phyloP scores from a whole-genome alignment of 768 basidiomycete species.

The Panellus pusillus region DNA sequence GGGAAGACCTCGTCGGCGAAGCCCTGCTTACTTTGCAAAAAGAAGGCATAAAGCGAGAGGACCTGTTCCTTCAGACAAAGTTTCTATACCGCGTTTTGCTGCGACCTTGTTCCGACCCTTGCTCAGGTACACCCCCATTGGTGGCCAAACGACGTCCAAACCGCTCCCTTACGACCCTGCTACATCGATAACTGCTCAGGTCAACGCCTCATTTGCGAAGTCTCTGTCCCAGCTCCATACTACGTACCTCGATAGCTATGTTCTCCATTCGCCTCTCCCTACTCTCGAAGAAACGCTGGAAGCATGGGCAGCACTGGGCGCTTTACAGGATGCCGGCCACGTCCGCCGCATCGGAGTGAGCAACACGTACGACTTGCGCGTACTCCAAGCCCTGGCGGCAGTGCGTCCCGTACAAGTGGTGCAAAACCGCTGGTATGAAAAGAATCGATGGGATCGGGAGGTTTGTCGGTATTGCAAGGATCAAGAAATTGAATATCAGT shows the following conservation, averaged over 20 bases:
- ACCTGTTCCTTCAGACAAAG: slow-evolving; percentile 83
- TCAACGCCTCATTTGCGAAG: slow-evolving; percentile 56
- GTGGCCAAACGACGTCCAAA: slow-evolving; percentile 68
- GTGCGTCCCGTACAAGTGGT: slow-evolving; percentile 68
- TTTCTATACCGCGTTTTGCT: slow-evolving; percentile 27
- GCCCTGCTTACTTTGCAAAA: slow-evolving; percentile 60
- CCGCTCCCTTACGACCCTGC: slow-evolving; percentile 73
- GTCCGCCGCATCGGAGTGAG: slow-evolving; percentile 71
- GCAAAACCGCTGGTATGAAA: slow-evolving; percentile 85
- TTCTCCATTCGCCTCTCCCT: slow-evolving; percentile 74
- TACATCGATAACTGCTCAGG: slow-evolving; percentile 55
- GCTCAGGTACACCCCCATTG: slow-evolving; percentile 67
- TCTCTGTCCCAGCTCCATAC: slow-evolving; percentile 73
- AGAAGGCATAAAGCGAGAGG: slow-evolving; percentile 64
- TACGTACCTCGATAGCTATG: slow-evolving; percentile 73
- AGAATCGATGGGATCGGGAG: slow-evolving; percentile 70
- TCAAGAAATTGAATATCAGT: slow-evolving; percentile 75
- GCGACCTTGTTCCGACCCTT: neutral
- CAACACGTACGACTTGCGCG: slow-evolving; percentile 67
- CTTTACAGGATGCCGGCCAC: slow-evolving; percentile 64
- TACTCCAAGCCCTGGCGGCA: slow-evolving; percentile 53
- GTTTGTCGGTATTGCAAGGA: slow-evolving; percentile 65
- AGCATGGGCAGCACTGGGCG: slow-evolving; percentile 66
- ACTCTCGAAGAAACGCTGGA: slow-evolving; percentile 60
- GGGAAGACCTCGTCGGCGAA: slow-evolving; percentile 80